These are phyloP conservation scores for Hansenula sp. DNA, from an alignment of 1,139 yeast genomes.

Conservation along the genomic window DNA sequence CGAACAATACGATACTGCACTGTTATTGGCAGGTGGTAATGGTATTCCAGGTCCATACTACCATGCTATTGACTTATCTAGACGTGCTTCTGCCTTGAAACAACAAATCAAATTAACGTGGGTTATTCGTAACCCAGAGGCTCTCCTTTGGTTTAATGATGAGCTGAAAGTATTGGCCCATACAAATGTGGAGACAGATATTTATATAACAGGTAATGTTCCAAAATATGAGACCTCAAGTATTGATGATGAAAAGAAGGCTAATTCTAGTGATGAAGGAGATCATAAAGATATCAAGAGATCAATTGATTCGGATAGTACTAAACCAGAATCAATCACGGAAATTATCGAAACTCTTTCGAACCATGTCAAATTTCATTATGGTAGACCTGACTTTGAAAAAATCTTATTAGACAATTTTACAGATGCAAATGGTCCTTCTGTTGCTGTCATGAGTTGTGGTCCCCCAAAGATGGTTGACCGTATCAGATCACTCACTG, in stretches of 20 bases:
- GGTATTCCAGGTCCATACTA: constrained; percentile 62
- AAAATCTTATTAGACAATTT: constrained; percentile 28
- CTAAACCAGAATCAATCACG: background rate
- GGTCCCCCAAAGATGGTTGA: constrained; percentile 51
- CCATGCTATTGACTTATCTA: constrained; percentile 27
- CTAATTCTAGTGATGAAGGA: background rate
- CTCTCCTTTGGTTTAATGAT: constrained; percentile 47
- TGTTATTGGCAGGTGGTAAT: constrained; percentile 67
- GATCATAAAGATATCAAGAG: constrained; percentile 5
- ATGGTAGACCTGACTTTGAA: constrained; percentile 34
- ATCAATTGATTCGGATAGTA: background rate
- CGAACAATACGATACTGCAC: constrained; percentile 47
- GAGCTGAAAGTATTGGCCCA: constrained; percentile 38
- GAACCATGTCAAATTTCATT: constrained; percentile 3
- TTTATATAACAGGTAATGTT: constrained; percentile 35
- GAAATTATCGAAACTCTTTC: background rate
- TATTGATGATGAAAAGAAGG: background rate
- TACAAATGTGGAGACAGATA: constrained; percentile 30
- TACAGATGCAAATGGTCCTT: constrained; percentile 24
- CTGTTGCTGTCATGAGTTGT: constrained; percentile 43
- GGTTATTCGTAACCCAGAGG: constrained; percentile 43
- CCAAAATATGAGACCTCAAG: background rate
- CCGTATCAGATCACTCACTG: constrained; percentile 33
- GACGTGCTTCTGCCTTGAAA: background rate
- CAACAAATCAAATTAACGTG: constrained; percentile 42